Evolutionary conservation across 768 basidiomycete species (phyloP).

Genomic region (Inosperma sp.): DNA sequence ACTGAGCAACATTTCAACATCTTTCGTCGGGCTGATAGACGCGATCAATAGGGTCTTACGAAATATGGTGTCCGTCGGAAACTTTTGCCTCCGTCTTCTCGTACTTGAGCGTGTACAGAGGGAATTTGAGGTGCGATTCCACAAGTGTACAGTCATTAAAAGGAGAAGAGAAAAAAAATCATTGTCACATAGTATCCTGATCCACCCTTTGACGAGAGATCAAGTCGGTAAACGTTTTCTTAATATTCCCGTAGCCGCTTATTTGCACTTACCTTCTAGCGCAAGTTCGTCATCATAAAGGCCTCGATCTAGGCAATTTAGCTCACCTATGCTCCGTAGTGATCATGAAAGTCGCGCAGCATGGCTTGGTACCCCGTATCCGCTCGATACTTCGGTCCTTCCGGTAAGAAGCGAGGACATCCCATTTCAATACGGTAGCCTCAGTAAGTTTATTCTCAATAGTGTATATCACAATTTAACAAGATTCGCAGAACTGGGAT

Average conservation of each 20-base stretch:
- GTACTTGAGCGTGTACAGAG: conserved; percentile 65
- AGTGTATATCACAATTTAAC: neutral
- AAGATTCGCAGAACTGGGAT: conserved; percentile 53
- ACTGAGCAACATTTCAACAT: neutral
- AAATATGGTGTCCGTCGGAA: conserved; percentile 74
- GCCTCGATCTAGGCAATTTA: neutral
- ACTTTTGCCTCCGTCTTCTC: conserved; percentile 76
- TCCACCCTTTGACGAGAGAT: conserved; percentile 72
- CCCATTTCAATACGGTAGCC: conserved; percentile 65
- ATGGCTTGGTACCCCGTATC: conserved; percentile 71
- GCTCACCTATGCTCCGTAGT: conserved; percentile 29
- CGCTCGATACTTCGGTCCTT: conserved; percentile 57
- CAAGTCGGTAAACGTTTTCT: conserved; percentile 40
- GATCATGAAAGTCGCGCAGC: conserved; percentile 68
- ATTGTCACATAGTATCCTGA: conserved; percentile 47
- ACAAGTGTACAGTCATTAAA: neutral
- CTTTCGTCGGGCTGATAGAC: neutral
- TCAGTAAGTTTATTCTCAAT: conserved; percentile 42
- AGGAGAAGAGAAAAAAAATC: neutral
- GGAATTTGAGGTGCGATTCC: conserved; percentile 53
- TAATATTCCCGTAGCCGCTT: conserved; percentile 5
- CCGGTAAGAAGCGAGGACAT: conserved; percentile 47
- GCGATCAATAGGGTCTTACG: conserved; percentile 58
- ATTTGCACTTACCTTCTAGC: neutral
- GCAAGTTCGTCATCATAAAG: conserved; percentile 1